Base-by-base conservation (phyloP, 768 basidiomycete genomes). In the Suillus brevipes region DNA sequence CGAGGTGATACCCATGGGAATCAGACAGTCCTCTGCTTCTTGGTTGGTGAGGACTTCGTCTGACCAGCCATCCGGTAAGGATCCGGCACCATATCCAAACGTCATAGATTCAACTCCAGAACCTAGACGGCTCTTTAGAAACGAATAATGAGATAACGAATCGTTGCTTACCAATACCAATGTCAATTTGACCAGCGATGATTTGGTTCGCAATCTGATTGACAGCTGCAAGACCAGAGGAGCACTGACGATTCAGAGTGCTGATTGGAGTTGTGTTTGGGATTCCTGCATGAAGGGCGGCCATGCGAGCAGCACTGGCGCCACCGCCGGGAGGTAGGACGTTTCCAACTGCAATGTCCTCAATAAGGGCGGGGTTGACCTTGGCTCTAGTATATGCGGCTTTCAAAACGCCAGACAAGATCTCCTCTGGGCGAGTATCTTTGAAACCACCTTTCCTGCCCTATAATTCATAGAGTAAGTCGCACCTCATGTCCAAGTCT, bases 1-100 rank as follows among this genome's bases (percentile, higher is more conserved):
- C n/a, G 91, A 94, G 23, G 95, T 95, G 80, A 95, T 89, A 42
- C 95, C 95, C 92, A 94, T 94, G 52, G 93, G 93, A 64, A 92
- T 80, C 34, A 91, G 82, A 73, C 93, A 95, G 79, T 95, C 94
- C 64, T 85, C 85, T 3, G 94, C 86, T 68, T 91, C 88, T 69
- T 86, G 79, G 77, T 83, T 87, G 40, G 81, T 70, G 66, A 91
- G 82, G 55, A 95, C 81, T 56, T 83, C 82, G 28, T 91, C 87
- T 3, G 90, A 89, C 77, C 82, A 88, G 60, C 77, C 80, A 60
- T 86, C 81, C 10, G 87, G 83, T 58, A 84, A 77, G 8, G 87
- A 81, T 62, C 80, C 77, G 36, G 85, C 76, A 36, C 90, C 91
- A 76, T 82, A 92, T 38, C 90, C 90, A 72, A 84, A 83, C 1